These are phyloP conservation scores for Elongisporangium senticosum DNA, from an alignment of 352 stramenopile species.

Conservation along the genomic window DNA sequence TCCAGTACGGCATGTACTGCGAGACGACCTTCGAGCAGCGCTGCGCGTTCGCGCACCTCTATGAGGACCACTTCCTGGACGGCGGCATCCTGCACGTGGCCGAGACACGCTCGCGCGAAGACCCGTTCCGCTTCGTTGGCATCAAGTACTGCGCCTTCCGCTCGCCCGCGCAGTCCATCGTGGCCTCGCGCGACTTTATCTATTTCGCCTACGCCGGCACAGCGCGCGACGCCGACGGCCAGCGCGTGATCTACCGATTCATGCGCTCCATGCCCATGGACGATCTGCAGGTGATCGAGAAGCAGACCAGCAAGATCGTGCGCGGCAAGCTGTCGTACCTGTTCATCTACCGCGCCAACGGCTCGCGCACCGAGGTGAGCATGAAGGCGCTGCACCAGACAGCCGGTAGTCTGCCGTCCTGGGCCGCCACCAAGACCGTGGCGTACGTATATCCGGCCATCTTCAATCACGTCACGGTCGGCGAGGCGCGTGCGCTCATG, in stretches of 20 bases:
- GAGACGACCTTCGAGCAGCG: slow-evolving; percentile 32
- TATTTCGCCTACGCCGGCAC: slow-evolving; percentile 37
- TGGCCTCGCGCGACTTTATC: slow-evolving; percentile 30
- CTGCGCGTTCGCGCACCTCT: slow-evolving; percentile 31
- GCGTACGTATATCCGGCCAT: slow-evolving; percentile 19
- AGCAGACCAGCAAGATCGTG: slow-evolving; percentile 7
- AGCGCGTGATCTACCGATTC: slow-evolving; percentile 22
- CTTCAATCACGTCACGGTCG: slow-evolving; percentile 17
- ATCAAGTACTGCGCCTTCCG: slow-evolving; percentile 39
- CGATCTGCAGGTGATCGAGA: slow-evolving; percentile 13
- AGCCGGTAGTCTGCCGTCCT: slow-evolving; percentile 17
- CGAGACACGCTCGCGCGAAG: slow-evolving; percentile 14
- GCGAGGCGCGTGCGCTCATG: slow-evolving; percentile 19
- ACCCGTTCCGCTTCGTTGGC: slow-evolving; percentile 42
- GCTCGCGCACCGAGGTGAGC: slow-evolving; percentile 19
- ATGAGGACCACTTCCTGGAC: slow-evolving; percentile 41
- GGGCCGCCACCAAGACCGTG: slow-evolving; percentile 23
- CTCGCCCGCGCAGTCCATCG: slow-evolving; percentile 13
- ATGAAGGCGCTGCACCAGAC: slow-evolving; percentile 23
- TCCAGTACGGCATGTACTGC: slow-evolving; percentile 24
- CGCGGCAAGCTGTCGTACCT: slow-evolving; percentile 24
- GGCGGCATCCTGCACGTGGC: slow-evolving; percentile 33
- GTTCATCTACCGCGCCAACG: slow-evolving; percentile 21
- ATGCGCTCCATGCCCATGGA: slow-evolving; percentile 30
- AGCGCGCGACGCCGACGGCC: slow-evolving; percentile 22